Conservation (phyloP, 2,329 filamentous ascomycete genomes). For the Xylariomycetidae sp. region DNA sequence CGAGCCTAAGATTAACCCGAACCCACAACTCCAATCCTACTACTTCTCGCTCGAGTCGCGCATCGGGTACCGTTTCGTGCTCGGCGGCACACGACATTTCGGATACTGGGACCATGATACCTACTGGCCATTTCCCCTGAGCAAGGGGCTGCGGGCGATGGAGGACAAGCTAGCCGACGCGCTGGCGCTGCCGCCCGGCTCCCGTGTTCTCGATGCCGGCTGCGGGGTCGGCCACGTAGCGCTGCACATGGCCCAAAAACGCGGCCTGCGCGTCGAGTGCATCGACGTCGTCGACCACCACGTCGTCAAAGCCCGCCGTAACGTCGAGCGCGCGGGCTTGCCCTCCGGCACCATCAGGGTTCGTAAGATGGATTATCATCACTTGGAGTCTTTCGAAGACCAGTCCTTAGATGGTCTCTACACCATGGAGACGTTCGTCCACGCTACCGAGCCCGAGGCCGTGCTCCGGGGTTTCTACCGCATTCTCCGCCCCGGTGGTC, state of each 20-base stretch:
- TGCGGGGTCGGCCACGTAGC: conserved; percentile 48
- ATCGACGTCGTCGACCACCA: conserved; percentile 48
- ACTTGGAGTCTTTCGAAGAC: conserved; percentile 35
- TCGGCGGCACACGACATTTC: conserved; percentile 47
- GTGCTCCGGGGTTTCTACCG: conserved; percentile 43
- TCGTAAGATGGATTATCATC: conserved; percentile 45
- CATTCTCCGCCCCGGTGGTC: conserved; percentile 42
- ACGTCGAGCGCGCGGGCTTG: conserved; percentile 31
- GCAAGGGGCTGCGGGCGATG: conserved; percentile 39
- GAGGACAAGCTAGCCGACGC: conserved; percentile 40
- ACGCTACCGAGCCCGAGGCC: conserved; percentile 41
- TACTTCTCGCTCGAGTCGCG: conserved; percentile 41
- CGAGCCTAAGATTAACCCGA: conserved; percentile 37
- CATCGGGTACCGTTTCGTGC: conserved; percentile 36
- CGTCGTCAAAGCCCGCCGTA: conserved; percentile 37
- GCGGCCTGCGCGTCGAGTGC: conserved; percentile 35
- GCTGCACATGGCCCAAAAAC: conserved; percentile 37
- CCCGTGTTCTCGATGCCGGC: conserved; percentile 47
- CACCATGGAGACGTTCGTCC: conserved; percentile 53
- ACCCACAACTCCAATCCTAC: conserved; percentile 37
- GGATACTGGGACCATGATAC: conserved; percentile 42
- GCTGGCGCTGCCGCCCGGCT: conserved; percentile 32
- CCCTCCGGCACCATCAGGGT: conserved; percentile 32
- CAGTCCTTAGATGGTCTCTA: conserved; percentile 46
- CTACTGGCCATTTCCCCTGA: conserved; percentile 44